Evolutionary conservation across 345 rosid species (phyloP), one percentile per base, ranked within the genome.

Genomic region (Populus simonii): DNA sequence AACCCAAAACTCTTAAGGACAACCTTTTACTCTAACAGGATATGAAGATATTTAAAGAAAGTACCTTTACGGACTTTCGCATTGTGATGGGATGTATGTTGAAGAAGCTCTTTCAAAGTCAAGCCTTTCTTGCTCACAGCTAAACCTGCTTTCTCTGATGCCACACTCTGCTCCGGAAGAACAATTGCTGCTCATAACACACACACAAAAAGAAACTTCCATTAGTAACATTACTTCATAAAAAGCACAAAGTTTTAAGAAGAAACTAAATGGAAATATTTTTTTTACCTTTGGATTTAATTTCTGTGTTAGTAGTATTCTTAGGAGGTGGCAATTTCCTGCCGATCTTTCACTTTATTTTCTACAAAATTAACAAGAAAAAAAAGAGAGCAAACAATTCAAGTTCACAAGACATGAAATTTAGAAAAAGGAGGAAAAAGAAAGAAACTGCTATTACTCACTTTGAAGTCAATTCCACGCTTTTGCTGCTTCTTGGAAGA

Each of bases 131-230:
- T 95, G 83, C 85, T 93, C 53, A 93, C 89, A 71, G 99, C 98
- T 22, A 90, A 84, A 47, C 92, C 98, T n/a, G 81, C 76, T 86
- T 90, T 95, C 65, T 92, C 92, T 0, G 91, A 86, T 11, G 90
- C 97, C 78, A 95, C 85, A 83, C 94, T 95, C 80, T 95, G 98
- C 84, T 93, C 96, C 22, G 96, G 99, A 80, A 95, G 92, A 78
- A 92, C 45, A 81, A 95, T 95, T 0, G 96, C 99, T 96, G 85
- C 83, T 81, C 83, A 33, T 68, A 55, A 57, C 10, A 63, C 74
- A 68, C 31, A 61, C 29, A 25, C 8, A 49, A 15, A 38, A 61
- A 41, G 11, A 27, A 70, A 5, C 22, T 33, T 39, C 18, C 29
- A 68, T 33, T 66, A 78, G 31, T 75, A 43, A 36, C 25, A 53